These are phyloP conservation scores for Aspergillus novofumigatus DNA, from an alignment of 2,329 filamentous ascomycete species.

Conservation along the genomic window DNA sequence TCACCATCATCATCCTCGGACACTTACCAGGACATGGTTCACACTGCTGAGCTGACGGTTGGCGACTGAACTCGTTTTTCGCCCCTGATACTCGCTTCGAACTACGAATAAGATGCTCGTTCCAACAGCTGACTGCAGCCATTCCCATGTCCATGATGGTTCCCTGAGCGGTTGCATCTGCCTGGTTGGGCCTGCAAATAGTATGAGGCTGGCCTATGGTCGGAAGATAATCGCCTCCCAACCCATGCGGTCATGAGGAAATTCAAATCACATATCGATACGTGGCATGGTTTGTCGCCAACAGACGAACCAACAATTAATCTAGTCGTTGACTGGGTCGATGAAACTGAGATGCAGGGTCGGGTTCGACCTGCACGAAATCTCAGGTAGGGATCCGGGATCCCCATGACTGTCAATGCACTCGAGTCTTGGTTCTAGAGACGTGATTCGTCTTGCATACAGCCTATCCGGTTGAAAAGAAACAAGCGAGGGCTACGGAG, in stretches of 20 bases:
- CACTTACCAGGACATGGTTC: neutral
- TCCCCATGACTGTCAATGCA: neutral
- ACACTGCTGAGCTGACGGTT: neutral
- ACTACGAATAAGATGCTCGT: neutral
- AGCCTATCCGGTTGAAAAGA: neutral
- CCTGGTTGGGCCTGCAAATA: neutral
- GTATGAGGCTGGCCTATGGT: neutral
- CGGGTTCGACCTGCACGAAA: neutral
- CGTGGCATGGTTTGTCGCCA: neutral
- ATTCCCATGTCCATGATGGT: neutral
- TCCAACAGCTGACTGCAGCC: neutral
- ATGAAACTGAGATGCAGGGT: neutral
- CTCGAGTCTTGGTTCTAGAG: neutral
- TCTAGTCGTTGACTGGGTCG: neutral
- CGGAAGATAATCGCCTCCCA: neutral
- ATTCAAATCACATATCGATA: neutral
- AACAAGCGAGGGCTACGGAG: neutral
- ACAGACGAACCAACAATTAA: neutral
- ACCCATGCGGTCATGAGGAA: neutral
- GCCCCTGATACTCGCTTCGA: neutral
- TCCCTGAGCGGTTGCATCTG: neutral
- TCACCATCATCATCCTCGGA: neutral
- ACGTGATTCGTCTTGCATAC: neutral
- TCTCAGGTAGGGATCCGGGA: neutral
- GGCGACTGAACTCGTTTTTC: neutral